A percentile compares a stretch with the other conserved stretches of the same genome.
Conservation (phyloP, 176 grass and related monocot genomes). For the Oryza glumipatula region DNA sequence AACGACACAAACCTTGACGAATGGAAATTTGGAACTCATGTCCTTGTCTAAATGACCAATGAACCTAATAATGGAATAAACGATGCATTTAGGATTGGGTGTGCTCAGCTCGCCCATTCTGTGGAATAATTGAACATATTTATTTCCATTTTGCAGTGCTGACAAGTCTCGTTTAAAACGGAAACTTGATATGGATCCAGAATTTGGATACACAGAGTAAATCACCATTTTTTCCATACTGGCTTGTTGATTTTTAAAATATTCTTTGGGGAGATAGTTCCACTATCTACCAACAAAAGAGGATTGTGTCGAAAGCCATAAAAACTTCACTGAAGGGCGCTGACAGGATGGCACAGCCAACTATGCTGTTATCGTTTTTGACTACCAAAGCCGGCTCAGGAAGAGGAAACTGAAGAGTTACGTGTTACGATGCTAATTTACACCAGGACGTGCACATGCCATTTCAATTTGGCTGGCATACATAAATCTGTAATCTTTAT, state of each 20-base stretch:
- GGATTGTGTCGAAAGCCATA: conserved; percentile 35
- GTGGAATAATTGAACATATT: conserved; percentile 38
- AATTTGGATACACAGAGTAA: conserved; percentile 74
- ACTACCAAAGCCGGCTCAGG: conserved; percentile 13
- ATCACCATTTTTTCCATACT: conserved; percentile 31
- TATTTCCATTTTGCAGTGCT: conserved; percentile 66
- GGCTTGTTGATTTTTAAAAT: conserved; percentile 38
- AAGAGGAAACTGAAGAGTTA: conserved; percentile 30
- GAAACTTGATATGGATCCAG: conserved; percentile 92
- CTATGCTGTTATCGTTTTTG: conserved; percentile 17
- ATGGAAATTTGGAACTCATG: conserved; percentile 6
- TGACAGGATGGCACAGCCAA: conserved; percentile 4
- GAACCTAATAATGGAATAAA: neutral
- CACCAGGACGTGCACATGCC: neutral
- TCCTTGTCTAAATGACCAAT: neutral
- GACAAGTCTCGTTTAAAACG: conserved; percentile 88
- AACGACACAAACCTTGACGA: conserved; percentile 31
- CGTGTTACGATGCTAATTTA: conserved; percentile 42
- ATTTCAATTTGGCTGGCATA: conserved; percentile 39
- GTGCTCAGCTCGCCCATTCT: conserved; percentile 14
- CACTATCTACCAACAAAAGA: conserved; percentile 33
- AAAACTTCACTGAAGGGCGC: conserved; percentile 24
- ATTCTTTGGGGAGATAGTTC: conserved; percentile 44
- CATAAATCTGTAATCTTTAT: conserved; percentile 42
- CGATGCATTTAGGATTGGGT: conserved; percentile 15